Conservation (phyloP, 257 asterid species). For the Paraleonurus japonicus region DNA sequence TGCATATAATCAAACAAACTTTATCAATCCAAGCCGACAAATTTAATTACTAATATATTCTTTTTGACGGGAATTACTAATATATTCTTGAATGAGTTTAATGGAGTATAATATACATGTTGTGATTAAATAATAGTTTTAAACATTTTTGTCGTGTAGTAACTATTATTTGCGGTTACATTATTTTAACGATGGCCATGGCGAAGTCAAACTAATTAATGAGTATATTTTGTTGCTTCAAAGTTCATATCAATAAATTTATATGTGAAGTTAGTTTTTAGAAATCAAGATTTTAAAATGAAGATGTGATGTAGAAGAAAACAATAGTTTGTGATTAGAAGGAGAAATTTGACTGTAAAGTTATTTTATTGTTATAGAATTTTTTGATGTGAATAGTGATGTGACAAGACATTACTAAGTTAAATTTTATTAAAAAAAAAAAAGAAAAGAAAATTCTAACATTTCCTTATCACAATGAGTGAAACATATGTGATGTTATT, state of each 20-base stretch:
- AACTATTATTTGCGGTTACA: neutral
- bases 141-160: neutral
- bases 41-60: neutral
- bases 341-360: no score
- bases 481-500: neutral
- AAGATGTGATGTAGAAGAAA: no score
- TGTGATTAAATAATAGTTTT: neutral
- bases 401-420: no score
- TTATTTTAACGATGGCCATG: neutral
- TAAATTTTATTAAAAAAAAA: no score
- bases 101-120: neutral
- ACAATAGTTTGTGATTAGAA: no score
- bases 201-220: no score
- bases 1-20: neutral
- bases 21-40: slow-evolving; percentile 24
- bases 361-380: no score
- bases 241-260: no score
- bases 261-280: no score
- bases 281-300: no score
- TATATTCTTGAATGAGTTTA: neutral
- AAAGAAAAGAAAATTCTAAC: neutral
- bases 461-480: neutral
- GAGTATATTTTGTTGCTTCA: no score
- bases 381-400: no score
- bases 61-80: neutral